Evolutionary conservation across 805 yeast species (phyloP).

Genomic region (Yamadazyma nakazawae): DNA sequence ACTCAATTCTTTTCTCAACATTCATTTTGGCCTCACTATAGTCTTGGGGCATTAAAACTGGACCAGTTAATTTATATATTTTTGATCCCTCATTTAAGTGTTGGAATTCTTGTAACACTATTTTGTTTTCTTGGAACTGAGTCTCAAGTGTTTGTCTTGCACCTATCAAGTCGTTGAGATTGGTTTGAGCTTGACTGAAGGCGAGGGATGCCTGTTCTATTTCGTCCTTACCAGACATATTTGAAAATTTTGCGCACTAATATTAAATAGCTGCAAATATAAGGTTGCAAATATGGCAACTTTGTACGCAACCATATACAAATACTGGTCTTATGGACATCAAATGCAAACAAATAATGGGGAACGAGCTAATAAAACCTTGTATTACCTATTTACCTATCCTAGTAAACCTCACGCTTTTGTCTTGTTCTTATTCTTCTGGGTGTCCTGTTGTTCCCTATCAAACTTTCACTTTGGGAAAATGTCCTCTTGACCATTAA

Average conservation of each 20-base stretch:
- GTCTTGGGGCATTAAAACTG: conserved; percentile 88
- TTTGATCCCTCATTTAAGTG: conserved; percentile 63
- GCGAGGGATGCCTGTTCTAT: conserved; percentile 44
- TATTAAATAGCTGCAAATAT: not conserved
- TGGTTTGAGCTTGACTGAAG: conserved; percentile 45
- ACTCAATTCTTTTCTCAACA: conserved; percentile 86
- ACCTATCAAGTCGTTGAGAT: conserved; percentile 52
- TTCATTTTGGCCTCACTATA: conserved; percentile 75
- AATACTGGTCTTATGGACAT: no score
- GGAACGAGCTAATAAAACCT: not conserved
- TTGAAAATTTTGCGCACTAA: not conserved
- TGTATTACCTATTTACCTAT: not conserved
- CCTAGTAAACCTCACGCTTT: not conserved
- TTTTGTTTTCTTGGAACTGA: conserved; percentile 89
- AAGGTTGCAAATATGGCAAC: not conserved
- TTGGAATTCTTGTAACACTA: conserved; percentile 80
- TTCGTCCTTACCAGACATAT: conserved; percentile 22
- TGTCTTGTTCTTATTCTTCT: no score
- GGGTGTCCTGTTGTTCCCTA: not conserved
- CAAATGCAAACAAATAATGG: no score
- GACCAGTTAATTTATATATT: conserved; percentile 87
- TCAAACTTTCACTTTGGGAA: not conserved
- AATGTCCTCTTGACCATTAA: conserved; percentile 30
- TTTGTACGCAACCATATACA: no score
- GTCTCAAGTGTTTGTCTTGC: conserved; percentile 88